Evolutionary conservation across 257 asterid genomes (phyloP).

Genomic region (Solanum tacnaense): DNA sequence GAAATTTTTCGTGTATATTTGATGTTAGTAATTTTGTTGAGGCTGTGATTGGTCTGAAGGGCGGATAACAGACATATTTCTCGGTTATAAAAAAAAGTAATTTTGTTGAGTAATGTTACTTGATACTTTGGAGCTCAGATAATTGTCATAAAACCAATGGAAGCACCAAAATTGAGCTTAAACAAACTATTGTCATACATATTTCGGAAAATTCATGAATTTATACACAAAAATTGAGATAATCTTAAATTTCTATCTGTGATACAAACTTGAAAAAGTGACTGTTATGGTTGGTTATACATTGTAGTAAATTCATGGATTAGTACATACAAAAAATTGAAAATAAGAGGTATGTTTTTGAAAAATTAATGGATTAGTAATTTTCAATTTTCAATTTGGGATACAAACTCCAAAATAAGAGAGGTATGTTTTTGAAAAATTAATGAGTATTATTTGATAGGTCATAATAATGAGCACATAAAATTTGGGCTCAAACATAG

Average conservation of each 20-base stretch:
- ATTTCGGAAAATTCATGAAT: no score
- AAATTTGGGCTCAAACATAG: neutral
- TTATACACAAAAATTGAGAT: neutral
- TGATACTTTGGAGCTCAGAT: neutral
- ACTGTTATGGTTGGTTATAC: neutral
- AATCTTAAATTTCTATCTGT: no score
- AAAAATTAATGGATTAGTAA: no score
- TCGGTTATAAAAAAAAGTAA: neutral
- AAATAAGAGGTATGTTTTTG: no score
- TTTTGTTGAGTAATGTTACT: neutral
- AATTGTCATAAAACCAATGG: neutral
- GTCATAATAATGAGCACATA: neutral
- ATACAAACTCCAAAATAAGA: neutral
- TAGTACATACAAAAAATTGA: no score
- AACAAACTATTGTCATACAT: neutral
- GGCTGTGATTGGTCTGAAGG: neutral
- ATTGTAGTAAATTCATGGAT: no score
- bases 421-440: no score
- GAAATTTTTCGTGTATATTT: neutral
- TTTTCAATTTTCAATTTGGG: neutral
- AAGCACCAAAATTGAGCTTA: neutral
- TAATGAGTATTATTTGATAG: no score
- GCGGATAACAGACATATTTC: accelerated
- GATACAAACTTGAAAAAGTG: neutral
- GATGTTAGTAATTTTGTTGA: neutral